phyloP scores from a whole-genome alignment of 768 basidiomycete genomes.

The Lentinula sp. region DNA sequence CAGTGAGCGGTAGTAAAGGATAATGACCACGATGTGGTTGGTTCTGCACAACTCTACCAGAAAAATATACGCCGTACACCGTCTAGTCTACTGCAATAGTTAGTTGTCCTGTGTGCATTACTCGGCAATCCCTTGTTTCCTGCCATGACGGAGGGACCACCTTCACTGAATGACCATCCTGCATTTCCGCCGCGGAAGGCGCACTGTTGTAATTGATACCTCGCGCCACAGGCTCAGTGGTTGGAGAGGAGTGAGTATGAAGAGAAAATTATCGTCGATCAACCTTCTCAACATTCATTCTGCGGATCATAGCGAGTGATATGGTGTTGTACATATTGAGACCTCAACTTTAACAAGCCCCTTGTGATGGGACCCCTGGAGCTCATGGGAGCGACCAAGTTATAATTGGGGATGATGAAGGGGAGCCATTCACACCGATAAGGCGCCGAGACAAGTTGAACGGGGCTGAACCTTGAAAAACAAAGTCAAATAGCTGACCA shows the following conservation, averaged over 20 bases:
- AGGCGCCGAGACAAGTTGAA: neutral
- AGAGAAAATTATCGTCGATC: neutral
- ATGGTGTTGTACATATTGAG: neutral
- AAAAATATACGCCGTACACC: too few species aligned
- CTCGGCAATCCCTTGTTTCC: too few species aligned
- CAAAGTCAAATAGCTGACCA: neutral
- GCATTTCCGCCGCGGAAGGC: neutral
- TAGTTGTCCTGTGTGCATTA: too few species aligned
- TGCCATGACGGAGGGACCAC: too few species aligned
- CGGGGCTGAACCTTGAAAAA: neutral
- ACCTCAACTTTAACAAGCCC: neutral
- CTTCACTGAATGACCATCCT: neutral
- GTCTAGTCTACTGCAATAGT: too few species aligned
- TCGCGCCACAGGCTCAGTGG: neutral
- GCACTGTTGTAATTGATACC: neutral
- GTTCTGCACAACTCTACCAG: too few species aligned
- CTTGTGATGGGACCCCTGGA: neutral
- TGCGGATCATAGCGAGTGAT: conserved; percentile 3
- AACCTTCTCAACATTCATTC: neutral
- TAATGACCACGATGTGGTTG: too few species aligned
- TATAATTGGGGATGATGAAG: neutral
- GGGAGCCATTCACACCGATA: neutral
- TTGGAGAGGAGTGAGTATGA: neutral
- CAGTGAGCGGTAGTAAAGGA: too few species aligned
- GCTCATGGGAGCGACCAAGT: neutral